Conservation (phyloP, 2,329 filamentous ascomycete genomes). For the Diaporthe amygdali region DNA sequence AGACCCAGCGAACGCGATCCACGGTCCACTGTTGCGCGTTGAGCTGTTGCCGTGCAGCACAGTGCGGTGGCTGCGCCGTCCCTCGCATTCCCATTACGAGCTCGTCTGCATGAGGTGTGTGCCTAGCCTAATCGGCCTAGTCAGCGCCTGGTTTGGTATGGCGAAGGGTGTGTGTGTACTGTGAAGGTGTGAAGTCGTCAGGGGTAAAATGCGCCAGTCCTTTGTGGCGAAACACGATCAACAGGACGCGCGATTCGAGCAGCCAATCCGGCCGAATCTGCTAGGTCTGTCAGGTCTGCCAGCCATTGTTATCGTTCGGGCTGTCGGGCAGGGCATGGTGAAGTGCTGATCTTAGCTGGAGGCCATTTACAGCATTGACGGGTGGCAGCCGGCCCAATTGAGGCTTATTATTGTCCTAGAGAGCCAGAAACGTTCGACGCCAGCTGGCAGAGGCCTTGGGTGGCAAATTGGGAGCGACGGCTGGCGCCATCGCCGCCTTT, state of each 20-base stretch:
- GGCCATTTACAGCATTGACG: background rate
- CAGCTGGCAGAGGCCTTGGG: background rate
- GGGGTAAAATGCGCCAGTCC: slow-evolving; percentile 8
- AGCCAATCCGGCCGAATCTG: background rate
- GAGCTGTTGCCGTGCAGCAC: background rate
- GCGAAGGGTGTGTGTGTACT: background rate
- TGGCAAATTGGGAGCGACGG: slow-evolving; percentile 13
- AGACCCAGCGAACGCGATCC: background rate
- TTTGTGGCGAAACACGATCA: slow-evolving; percentile 16
- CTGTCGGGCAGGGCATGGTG: background rate
- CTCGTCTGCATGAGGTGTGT: background rate
- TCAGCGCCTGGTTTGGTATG: background rate
- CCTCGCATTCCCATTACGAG: background rate
- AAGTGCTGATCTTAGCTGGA: background rate
- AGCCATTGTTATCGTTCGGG: background rate
- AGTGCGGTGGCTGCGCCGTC: background rate
- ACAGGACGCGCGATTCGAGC: slow-evolving; percentile 14
- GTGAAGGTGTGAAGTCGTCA: background rate
- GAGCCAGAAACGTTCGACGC: background rate
- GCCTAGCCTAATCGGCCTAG: background rate
- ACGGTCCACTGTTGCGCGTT: background rate
- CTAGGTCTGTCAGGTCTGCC: background rate
- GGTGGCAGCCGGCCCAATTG: background rate
- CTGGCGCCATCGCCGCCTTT: background rate
- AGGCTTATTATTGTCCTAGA: background rate